These are phyloP conservation scores for Colletotrichum orchidophilum DNA, from an alignment of 2,329 filamentous ascomycete genomes.

Conservation along the genomic window DNA sequence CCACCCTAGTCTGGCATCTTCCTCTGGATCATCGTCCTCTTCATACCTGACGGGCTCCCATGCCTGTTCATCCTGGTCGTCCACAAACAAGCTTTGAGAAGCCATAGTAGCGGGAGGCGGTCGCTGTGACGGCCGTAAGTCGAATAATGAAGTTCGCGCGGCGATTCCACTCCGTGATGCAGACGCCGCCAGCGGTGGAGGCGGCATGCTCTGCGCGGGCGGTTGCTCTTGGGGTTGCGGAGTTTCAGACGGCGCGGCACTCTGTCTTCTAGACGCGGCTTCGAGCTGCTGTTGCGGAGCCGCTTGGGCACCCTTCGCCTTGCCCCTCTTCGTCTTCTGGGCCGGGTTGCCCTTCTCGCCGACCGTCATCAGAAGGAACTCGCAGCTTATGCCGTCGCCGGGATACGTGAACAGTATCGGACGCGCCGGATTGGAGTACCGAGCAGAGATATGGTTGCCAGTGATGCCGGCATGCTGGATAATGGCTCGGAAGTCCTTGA, in stretches of 20 bases:
- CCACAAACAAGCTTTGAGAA: slow-evolving; percentile 78
- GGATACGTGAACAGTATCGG: slow-evolving; percentile 79
- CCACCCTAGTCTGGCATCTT: slow-evolving; percentile 77
- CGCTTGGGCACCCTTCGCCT: slow-evolving; percentile 50
- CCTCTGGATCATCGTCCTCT: slow-evolving; percentile 70
- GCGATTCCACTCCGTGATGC: slow-evolving; percentile 9
- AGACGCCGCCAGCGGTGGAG: slow-evolving; percentile 40
- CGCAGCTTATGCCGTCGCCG: slow-evolving; percentile 73
- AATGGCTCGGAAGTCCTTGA: slow-evolving; percentile 85
- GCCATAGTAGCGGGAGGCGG: slow-evolving; percentile 66
- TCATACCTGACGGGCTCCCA: slow-evolving; percentile 76
- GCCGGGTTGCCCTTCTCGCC: slow-evolving; percentile 67
- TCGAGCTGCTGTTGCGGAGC: slow-evolving; percentile 55
- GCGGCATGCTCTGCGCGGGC: slow-evolving; percentile 39
- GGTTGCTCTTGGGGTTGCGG: slow-evolving; percentile 37
- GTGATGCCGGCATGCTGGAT: slow-evolving; percentile 78
- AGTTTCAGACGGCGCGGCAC: slow-evolving; percentile 48
- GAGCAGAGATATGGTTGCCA: slow-evolving; percentile 71
- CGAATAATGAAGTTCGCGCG: slow-evolving; percentile 42
- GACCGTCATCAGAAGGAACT: slow-evolving; percentile 85
- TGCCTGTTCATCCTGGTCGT: slow-evolving; percentile 66
- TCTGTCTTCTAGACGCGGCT: slow-evolving; percentile 56
- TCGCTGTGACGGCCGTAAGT: slow-evolving; percentile 62
- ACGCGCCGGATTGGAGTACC: slow-evolving; percentile 75
- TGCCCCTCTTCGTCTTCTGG: slow-evolving; percentile 56